A percentile compares a stretch with the other conserved stretches of the same genome.
These are phyloP conservation scores for Cytospora piceae DNA, from an alignment of 2,329 filamentous ascomycete genomes.

Conservation along the genomic window DNA sequence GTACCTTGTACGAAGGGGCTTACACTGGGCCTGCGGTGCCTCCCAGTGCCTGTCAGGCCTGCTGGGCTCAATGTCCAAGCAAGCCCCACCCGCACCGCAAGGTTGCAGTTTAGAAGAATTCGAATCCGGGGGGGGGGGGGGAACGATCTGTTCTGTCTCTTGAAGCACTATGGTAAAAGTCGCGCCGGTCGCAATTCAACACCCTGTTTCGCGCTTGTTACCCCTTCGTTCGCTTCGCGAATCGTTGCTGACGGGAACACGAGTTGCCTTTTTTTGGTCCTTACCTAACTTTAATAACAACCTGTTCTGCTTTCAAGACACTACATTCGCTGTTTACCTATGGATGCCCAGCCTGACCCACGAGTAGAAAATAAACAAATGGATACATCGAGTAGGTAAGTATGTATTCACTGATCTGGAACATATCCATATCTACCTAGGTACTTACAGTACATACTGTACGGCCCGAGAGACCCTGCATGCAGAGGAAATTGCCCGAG, in stretches of 20 bases:
- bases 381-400: too few species aligned
- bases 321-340: background rate
- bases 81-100: background rate
- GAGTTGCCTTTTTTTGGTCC: background rate
- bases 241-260: background rate
- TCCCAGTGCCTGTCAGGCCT: too few species aligned
- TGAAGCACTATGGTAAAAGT: background rate
- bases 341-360: background rate
- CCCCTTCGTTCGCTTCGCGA: background rate
- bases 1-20: background rate
- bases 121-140: background rate
- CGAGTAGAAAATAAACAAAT: too few species aligned
- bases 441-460: background rate
- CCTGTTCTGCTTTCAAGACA: background rate
- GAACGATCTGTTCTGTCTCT: background rate
- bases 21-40: background rate
- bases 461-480: constrained; percentile 1
- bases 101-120: background rate
- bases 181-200: background rate
- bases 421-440: too few species aligned
- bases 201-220: background rate
- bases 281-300: background rate
- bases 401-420: too few species aligned
- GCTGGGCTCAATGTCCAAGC: too few species aligned
- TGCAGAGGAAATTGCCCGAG: background rate